Conservation (phyloP, 352 stramenopile genomes). For the Phytophthora citrophthora region DNA sequence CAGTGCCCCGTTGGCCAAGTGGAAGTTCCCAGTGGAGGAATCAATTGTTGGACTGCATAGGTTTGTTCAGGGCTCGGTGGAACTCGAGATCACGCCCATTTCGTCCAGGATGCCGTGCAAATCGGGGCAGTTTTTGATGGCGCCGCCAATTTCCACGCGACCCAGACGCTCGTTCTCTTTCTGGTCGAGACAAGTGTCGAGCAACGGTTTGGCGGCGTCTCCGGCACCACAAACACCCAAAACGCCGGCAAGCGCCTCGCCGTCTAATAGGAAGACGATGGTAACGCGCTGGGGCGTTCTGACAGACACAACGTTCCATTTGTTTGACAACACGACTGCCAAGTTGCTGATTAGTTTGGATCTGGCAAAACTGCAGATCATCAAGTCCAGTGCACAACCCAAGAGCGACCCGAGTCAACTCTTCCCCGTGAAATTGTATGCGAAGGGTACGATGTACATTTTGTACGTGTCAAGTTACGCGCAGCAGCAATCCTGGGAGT, state of each 20-base stretch:
- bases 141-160: conserved; percentile 46
- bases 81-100: conserved; percentile 64
- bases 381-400: conserved; percentile 53
- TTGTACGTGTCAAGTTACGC: conserved; percentile 79
- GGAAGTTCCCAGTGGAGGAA: conserved; percentile 83
- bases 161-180: conserved; percentile 62
- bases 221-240: conserved; percentile 43
- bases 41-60: conserved; percentile 69
- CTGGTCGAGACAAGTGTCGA: conserved; percentile 65
- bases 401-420: conserved; percentile 64
- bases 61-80: conserved; percentile 66
- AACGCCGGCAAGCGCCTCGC: conserved; percentile 53
- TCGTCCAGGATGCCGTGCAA: conserved; percentile 69
- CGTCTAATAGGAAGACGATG: conserved; percentile 52
- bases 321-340: conserved; percentile 81
- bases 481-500: conserved; percentile 83
- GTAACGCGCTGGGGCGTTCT: conserved; percentile 81
- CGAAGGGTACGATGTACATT: conserved; percentile 68
- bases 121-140: conserved; percentile 80
- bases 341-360: conserved; percentile 76
- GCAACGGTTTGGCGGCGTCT: conserved; percentile 43
- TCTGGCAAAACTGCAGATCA: conserved; percentile 80
- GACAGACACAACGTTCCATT: conserved; percentile 78
- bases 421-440: conserved; percentile 80
- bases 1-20: conserved; percentile 63